Conservation (phyloP, 805 yeast genomes). For the Yarrowia yakushimensis region DNA sequence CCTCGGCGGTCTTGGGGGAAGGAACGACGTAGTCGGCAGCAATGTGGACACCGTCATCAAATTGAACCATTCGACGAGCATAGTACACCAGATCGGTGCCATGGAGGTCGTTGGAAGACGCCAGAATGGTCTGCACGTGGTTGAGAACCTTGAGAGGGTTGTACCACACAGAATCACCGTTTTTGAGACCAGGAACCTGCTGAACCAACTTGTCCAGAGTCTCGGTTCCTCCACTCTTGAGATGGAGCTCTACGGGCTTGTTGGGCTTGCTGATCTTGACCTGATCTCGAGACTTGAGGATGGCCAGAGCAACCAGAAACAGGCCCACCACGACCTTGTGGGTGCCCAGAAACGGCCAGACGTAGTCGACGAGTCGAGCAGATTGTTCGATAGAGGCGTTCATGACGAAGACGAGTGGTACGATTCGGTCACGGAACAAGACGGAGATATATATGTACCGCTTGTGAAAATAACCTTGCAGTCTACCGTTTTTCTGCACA, state of each 20-base stretch:
- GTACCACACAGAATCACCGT: slow-evolving; percentile 51
- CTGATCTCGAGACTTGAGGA: neutral
- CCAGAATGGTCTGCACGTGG: slow-evolving; percentile 69
- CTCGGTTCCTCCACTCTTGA: slow-evolving; percentile 24
- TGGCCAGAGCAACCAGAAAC: neutral
- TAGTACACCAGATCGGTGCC: slow-evolving; percentile 58
- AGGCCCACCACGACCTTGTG: neutral
- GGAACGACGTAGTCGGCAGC: slow-evolving; percentile 71
- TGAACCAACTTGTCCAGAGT: slow-evolving; percentile 38
- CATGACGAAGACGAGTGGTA: neutral
- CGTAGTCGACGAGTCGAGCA: slow-evolving; percentile 9
- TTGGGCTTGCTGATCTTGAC: slow-evolving; percentile 11
- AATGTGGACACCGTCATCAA: slow-evolving; percentile 66
- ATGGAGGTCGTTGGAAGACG: slow-evolving; percentile 54
- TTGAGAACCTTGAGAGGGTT: slow-evolving; percentile 69
- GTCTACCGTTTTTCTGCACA: slow-evolving; percentile 3
- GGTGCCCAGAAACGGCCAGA: slow-evolving; percentile 5
- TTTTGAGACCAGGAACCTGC: slow-evolving; percentile 46
- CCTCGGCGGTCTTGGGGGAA: slow-evolving; percentile 37
- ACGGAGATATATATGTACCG: neutral
- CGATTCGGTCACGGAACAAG: neutral
- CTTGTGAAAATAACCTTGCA: slow-evolving; percentile 2
- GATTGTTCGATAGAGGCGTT: slow-evolving; percentile 6
- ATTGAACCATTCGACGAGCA: slow-evolving; percentile 67
- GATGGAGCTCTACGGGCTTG: slow-evolving; percentile 27